Conservation (phyloP, 75 land plant species). For the Cryptomeria japonica region DNA sequence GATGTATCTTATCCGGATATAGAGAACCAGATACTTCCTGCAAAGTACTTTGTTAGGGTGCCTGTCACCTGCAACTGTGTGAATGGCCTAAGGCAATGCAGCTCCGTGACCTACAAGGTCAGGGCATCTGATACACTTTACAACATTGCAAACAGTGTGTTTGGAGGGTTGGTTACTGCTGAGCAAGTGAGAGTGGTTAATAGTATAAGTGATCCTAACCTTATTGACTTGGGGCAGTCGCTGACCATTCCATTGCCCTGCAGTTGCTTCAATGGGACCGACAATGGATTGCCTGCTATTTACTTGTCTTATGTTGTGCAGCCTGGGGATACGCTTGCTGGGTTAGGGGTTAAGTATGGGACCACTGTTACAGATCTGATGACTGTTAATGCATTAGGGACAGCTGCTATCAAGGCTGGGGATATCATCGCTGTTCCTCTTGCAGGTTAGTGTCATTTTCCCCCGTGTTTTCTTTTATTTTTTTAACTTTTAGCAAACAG, state of each 20-base stretch:
- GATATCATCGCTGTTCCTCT: constrained; percentile 71
- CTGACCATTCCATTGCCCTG: constrained; percentile 73
- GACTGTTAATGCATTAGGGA: constrained; percentile 77
- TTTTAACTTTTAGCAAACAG: too few relatives aligned
- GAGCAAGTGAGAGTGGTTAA: constrained; percentile 67
- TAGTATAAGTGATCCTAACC: constrained; percentile 31
- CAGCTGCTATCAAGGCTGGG: constrained; percentile 35
- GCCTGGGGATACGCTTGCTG: constrained; percentile 40
- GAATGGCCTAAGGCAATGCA: constrained; percentile 55
- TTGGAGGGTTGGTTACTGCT: constrained; percentile 57
- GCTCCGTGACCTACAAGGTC: constrained; percentile 44
- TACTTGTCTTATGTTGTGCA: constrained; percentile 67
- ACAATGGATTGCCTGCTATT: constrained; percentile 49
- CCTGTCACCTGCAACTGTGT: constrained; percentile 64
- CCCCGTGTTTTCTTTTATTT: not conserved
- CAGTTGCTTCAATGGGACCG: constrained; percentile 61
- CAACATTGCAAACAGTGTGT: constrained; percentile 46
- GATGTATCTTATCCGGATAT: constrained; percentile 54
- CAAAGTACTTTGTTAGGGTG: constrained; percentile 52
- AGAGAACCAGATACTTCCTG: constrained; percentile 59
- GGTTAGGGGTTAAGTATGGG: constrained; percentile 46
- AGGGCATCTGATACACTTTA: constrained; percentile 62
- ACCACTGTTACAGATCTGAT: constrained; percentile 61
- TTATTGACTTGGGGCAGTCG: constrained; percentile 39
- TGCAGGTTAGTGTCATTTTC: constrained; percentile 37